Evolutionary conservation across 257 asterid genomes (phyloP), one percentile per base, ranked within the genome.

Genomic region (Ajuga chamaepitys): DNA sequence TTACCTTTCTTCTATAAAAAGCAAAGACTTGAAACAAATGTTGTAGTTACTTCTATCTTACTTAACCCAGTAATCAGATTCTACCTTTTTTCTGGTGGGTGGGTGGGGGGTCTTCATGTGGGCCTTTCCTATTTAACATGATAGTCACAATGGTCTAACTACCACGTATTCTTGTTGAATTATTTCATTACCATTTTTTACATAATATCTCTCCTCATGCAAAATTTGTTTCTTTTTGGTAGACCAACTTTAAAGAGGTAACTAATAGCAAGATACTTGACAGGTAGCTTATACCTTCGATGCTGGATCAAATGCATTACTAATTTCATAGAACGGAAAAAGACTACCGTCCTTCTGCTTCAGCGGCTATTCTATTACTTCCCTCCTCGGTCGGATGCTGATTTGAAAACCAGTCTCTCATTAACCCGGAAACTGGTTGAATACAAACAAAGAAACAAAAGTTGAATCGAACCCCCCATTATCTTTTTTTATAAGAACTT

Each of bases 231-330:
- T n/a, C n/a, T n/a, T n/a, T n/a, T 30, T 4, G 37, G 24, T 47
- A 50, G 66, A 47, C 41, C 18, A 18, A 35, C 24, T 58, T 26
- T 40, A 44, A n/a, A n/a, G 34, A 18, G 18, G 50, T 59, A 17
- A 64, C 74, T 77, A 22, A 74, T 34, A 25, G 22, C 38, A 30
- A 17, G 59, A 62, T 70, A 68, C 37, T 46, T 60, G 45, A 24
- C 90, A 88, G 99, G 95, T 86, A 51, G 95, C 96, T 25, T 90
- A 93, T 68, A 93, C 98, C 66, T 93, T 87, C 45, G 98, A 93
- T 70, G 97, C 98, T 7, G 98, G 99, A 60, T 97, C 99, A 51
- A 90, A 94, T 65, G 96, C 96, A 47, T 96, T 90, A 30, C 50
- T 94, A 52, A 90, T 94, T 74, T 82, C 99, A 40, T 88, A 79